Base-by-base conservation (phyloP, 305 asterid genomes). In the Plantago coronopus region DNA sequence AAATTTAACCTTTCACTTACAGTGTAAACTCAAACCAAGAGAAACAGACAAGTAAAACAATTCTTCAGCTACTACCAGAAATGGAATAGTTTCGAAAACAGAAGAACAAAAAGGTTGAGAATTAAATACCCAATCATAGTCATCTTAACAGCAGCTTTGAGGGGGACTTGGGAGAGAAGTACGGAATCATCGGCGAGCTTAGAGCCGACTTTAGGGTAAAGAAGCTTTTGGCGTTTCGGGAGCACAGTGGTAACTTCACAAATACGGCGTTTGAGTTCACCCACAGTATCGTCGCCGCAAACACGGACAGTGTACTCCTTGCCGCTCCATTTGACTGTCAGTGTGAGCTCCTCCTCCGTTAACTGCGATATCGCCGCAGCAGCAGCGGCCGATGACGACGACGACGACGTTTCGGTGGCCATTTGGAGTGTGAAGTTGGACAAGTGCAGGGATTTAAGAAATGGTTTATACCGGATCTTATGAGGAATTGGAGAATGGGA, bases 261-360 rank as follows among this genome's bases (percentile, higher is more conserved):
- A 64, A 88, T 88, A 16, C 95, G 87, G 16, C 94, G 83, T 80
- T 91, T 91, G 46, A 91, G 83, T 75, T 91, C 98, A 31, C 88
- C 89, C 17, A 91, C 90, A 2, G 95, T 81, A 67, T 88, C 98
- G 69, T 86, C 95, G 49, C 98, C 95, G 70, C 94, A 84, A 21
- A 91, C 95, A 61, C 95, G 79, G 6, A 91, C 87, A 5, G 89
- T 88, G 75, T 86, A 81, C 79, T 88, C 98, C 68, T 86, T 88
- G 0, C 98, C 98, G 74, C 91, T 86, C 98, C 98, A 88, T 67
- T 91, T 91, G 70, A 91, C 98, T 48, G 80, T 73, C 79, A 91
- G 76, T 18, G 95, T 86, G 46, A 88, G 63, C 81, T 88, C 96
- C 81, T 91, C 98, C 78, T 48, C 90, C 62, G 86, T 79, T 66